A percentile compares a stretch with the other conserved stretches of the same genome.
Conservation (phyloP, 2,329 filamentous ascomycete species). For the Calonectria fujianensis region DNA sequence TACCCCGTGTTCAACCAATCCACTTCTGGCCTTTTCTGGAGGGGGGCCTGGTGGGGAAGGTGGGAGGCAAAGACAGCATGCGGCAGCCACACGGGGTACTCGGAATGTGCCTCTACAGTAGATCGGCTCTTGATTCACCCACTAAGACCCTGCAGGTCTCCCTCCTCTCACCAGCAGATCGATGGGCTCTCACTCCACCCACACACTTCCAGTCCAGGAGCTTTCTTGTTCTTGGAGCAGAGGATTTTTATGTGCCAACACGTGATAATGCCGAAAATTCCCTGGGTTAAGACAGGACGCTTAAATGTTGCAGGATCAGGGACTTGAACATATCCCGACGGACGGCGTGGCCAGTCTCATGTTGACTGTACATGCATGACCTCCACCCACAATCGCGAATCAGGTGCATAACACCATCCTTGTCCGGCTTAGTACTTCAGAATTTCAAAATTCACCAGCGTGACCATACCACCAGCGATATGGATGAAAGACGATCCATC, state of each 20-base stretch:
- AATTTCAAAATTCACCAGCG: constrained; percentile 1
- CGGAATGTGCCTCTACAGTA: constrained; percentile 28
- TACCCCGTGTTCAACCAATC: constrained; percentile 33
- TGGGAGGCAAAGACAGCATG: constrained; percentile 6
- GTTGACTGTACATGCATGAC: background rate
- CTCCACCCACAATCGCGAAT: background rate
- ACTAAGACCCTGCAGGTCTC: constrained; percentile 24
- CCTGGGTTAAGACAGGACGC: background rate
- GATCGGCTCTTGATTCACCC: constrained; percentile 10
- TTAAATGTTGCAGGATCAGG: background rate
- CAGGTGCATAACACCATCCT: background rate
- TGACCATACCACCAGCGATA: constrained; percentile 2
- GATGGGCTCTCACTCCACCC: constrained; percentile 14
- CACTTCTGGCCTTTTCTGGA: constrained; percentile 21
- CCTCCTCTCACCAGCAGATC: constrained; percentile 13
- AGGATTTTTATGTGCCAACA: constrained; percentile 13
- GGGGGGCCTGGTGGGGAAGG: constrained; percentile 29
- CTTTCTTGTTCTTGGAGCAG: background rate
- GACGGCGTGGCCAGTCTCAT: background rate
- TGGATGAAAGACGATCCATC: background rate
- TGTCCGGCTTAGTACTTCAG: background rate
- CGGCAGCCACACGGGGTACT: constrained; percentile 32
- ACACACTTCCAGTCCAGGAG: background rate
- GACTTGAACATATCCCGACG: background rate
- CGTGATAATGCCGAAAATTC: background rate